phyloP scores from a whole-genome alignment of 2,329 filamentous ascomycete species.

The Zasmidium angulare region DNA sequence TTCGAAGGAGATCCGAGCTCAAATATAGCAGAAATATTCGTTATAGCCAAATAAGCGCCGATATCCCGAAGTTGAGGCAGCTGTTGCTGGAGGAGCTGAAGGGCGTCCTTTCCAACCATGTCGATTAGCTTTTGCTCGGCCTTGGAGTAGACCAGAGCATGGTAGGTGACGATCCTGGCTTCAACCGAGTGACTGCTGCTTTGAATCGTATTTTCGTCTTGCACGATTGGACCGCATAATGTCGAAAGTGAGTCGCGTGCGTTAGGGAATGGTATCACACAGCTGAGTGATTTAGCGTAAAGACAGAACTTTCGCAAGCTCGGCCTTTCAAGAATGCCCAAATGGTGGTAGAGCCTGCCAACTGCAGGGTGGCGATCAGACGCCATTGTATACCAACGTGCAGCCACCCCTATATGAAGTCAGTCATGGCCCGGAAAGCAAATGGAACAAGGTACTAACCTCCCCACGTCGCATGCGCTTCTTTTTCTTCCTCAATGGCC shows the following conservation, averaged over 20 bases:
- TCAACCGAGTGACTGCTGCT: slow-evolving; percentile 51
- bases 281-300: slow-evolving; percentile 70
- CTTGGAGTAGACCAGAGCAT: slow-evolving; percentile 63
- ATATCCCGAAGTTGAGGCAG: slow-evolving; percentile 44
- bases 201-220: slow-evolving; percentile 35
- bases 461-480: slow-evolving; percentile 71
- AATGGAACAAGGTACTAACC: slow-evolving; percentile 22
- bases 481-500: slow-evolving; percentile 84
- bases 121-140: slow-evolving; percentile 50
- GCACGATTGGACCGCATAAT: slow-evolving; percentile 57
- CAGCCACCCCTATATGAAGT: slow-evolving; percentile 55
- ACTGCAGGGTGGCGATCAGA: slow-evolving; percentile 73
- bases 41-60: slow-evolving; percentile 59
- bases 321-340: slow-evolving; percentile 74
- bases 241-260: slow-evolving; percentile 70
- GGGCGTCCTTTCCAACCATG: slow-evolving; percentile 50
- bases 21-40: slow-evolving; percentile 55
- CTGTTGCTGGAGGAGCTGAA: slow-evolving; percentile 55
- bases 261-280: slow-evolving; percentile 65
- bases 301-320: slow-evolving; percentile 72
- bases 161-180: slow-evolving; percentile 60
- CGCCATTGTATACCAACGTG: slow-evolving; percentile 82
- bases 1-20: slow-evolving; percentile 56
- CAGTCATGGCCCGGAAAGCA: neutral
- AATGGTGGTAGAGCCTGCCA: slow-evolving; percentile 82